Base-by-base conservation (phyloP, 202 grass and related monocot species). In the Setaria viridis region DNA sequence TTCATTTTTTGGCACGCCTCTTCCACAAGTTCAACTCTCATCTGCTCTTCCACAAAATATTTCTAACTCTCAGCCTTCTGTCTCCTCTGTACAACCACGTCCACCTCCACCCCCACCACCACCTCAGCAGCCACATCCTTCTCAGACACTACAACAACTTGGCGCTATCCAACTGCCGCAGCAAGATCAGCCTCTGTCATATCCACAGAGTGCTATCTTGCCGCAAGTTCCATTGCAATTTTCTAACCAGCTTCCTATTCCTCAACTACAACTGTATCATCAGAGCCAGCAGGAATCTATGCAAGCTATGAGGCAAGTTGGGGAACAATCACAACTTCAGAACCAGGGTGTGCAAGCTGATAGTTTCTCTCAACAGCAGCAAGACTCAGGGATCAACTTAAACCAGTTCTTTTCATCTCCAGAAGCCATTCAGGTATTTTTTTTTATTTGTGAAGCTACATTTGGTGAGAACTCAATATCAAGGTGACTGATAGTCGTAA, bases 391-490 rank as follows among this genome's bases (percentile, higher is more conserved):
- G 37, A 84, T 93, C 9, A 89, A 91, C 80, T 91, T 99, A 76
- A 91, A 94, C 11, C 86, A 92, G 65, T 85, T 92, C 66, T 99
- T 99, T 85, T 94, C 93, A 19, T 95, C 96, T 77, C 91, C 90
- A 62, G 96, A 99, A 91, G 96, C 96, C 69, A 99, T 99, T 67
- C 96, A 99, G 93, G 96, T 96, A 80, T 41, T 6, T 71, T 45
- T 48, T 83, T 83, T 48, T 11, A 50, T 50, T 62, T 80, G 47
- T 43, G 50, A 54, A 75, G 70, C 32, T 72, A 49, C 9, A 29
- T 37, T 70, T 37, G 25, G 60, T 33, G 57, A 69, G 56, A 62
- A 46, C 37, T 69, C 7, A 72, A 66, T 88, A 49, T 13, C 43
- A 65, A 51, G 62, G 32, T 79, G 71, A 64, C 35, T 62, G 32